phyloP scores from a whole-genome alignment of 2,329 filamentous ascomycete genomes.

The Leptosphaerulina australis region DNA sequence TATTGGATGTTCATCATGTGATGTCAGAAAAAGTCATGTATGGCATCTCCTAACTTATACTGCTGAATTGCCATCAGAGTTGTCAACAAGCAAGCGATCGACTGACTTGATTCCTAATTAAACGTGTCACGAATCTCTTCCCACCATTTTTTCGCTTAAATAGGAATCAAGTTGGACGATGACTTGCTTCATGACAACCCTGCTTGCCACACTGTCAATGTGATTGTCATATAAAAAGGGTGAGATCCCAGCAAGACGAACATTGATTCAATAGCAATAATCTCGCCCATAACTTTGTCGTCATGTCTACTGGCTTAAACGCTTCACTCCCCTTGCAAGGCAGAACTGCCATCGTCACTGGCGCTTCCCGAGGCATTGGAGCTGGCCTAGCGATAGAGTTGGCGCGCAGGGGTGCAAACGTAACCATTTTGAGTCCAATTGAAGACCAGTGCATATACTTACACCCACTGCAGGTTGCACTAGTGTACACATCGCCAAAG shows the following conservation, averaged over 20 bases:
- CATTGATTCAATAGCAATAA: background rate
- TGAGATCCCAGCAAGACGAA: no score
- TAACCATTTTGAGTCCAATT: conserved; percentile 15
- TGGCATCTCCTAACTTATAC: no score
- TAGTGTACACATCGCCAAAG: conserved; percentile 52
- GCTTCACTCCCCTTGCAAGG: conserved; percentile 29
- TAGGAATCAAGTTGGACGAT: no score
- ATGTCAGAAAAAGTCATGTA: background rate
- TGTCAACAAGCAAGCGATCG: no score
- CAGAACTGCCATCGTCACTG: conserved; percentile 57
- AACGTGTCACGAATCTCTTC: no score
- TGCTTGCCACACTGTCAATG: background rate
- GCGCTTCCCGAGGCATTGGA: conserved; percentile 59
- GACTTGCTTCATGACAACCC: no score
- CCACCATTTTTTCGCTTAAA: no score
- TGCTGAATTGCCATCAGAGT: no score
- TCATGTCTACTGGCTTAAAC: conserved; percentile 23
- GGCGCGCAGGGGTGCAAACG: conserved; percentile 55
- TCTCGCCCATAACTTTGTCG: background rate
- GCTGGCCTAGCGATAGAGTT: conserved; percentile 56
- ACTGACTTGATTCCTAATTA: no score
- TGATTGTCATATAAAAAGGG: background rate
- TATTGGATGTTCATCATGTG: background rate
- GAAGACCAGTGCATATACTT: background rate
- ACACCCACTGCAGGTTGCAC: conserved; percentile 44